Base-by-base conservation (phyloP, 2,329 filamentous ascomycete genomes). In the Coniochaeta sp. region DNA sequence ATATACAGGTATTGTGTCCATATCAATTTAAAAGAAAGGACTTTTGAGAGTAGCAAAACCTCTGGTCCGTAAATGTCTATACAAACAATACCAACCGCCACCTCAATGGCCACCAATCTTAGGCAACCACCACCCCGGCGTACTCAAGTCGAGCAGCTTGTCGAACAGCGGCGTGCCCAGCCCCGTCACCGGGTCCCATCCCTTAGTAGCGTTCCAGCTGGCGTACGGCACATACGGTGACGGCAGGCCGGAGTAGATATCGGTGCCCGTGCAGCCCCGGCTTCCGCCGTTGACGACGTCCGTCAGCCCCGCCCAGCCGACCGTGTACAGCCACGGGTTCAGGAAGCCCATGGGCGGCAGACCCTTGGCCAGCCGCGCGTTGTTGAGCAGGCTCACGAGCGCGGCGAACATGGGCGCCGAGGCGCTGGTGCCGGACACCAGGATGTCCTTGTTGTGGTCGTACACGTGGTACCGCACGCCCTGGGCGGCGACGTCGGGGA, bases 301-400 rank as follows among this genome's bases (percentile, higher is more conserved):
- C 0, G 68, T 75, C n/a, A 77, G 66, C 8, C 66, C 65, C 0
- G 61, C 65, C 28, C 66, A 61, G 10, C 68, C 67, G 22, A 34
- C 28, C 22, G 66, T 67, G 64, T 76, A 76, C n/a, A 88, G 71
- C 80, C 81, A 85, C 1, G 84, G 84, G 69, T 87, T 87, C 30
- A 88, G 70, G 66, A 86, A 87, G 1, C 85, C 84, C 65, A 88
- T 71, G 0, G 75, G 67, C 10, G 79, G 69, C 68, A 79, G 79
- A 1, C 82, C 82, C 19, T 75, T 73, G 16, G 79, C 73, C 56
- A 89, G 71, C 36, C 86, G 77, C 24, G 82, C 80, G 61, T 86
- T 83, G 68, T 90, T 90, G 58, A 91, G 71, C 42, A 89, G 78
- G 1, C 82, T 78, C 57, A 91, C 74, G 63, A 91, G 79, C 16